Evolutionary conservation across 2,329 filamentous ascomycete genomes (phyloP), one percentile per base, ranked within the genome.

Genomic region (Talaromyces verruculosus): DNA sequence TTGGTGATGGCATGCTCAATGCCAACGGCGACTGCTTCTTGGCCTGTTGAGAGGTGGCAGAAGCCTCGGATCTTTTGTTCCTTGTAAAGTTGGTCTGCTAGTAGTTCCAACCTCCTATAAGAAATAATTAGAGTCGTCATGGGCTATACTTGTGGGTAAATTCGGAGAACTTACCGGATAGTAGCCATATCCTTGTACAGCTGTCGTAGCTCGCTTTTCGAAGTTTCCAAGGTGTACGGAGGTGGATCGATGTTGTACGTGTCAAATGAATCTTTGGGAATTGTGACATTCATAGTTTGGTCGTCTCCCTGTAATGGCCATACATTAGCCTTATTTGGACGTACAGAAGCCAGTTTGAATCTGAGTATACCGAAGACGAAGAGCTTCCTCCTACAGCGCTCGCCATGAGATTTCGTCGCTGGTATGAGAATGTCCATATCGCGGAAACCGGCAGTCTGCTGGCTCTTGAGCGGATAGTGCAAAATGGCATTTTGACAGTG

Each of bases 1-100:
- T 91, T 92, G 73, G 88, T 91, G 76, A 97, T 90, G 69, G 92
- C 91, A 79, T 96, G 91, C 83, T 97, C 93, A 75, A 97, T 97
- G 76, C 93, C 93, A 71, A 92, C 89, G 65, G 93, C 91, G 70
- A 96, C 94, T 70, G 94, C 94, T 86, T 98, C 94, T 82, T 98
- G 94, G 67, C 94, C 94, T 61, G 91, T 96, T 65, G 94, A 97
- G 79, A 98, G 83, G 83, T 98, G 94, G 84, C 94, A 98, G 89
- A 97, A 97, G 81, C 94, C 94, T 74, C 94, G 91, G 74, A 98
- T 97, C 85, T 97, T 97, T 88, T 96, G 97, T 84, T 97, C 93
- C 85, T 98, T 98, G 90, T 98, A 97, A 75, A 98, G 85, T 76
- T 91, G 87, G 80, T 97, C 94, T 82, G 94, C 92, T 69, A 92